Percentiles rank a stretch among this genome's conserved stretches.
These are phyloP conservation scores for Raffaelea albimanens DNA, from an alignment of 2,329 filamentous ascomycete species.

Conservation along the genomic window DNA sequence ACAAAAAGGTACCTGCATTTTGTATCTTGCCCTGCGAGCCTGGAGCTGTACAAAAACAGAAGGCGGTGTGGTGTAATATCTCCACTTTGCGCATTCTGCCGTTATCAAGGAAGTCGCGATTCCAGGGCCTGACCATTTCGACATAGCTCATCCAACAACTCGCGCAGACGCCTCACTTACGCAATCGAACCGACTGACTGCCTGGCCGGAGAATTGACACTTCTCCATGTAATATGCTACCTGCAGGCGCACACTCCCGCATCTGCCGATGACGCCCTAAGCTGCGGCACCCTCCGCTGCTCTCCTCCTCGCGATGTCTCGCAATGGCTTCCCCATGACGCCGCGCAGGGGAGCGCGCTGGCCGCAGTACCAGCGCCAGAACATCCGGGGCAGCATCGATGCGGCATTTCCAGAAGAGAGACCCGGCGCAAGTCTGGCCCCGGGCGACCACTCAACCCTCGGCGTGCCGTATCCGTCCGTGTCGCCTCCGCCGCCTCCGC, in stretches of 20 bases:
- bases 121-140: background rate
- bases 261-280: constrained; percentile 4
- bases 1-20: no score
- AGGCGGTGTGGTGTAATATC: background rate
- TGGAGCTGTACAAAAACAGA: background rate
- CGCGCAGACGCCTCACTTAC: background rate
- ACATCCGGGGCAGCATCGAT: background rate
- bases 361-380: constrained; percentile 17
- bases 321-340: constrained; percentile 31
- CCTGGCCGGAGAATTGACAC: no score
- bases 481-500: constrained; percentile 21
- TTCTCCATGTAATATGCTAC: background rate
- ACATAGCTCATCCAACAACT: background rate
- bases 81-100: background rate
- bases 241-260: background rate
- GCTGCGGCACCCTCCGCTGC: background rate
- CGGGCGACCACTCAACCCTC: no score
- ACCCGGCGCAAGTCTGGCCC: background rate
- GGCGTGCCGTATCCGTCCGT: constrained; percentile 8
- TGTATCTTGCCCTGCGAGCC: no score
- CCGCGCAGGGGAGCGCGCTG: constrained; percentile 38
- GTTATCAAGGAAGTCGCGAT: background rate
- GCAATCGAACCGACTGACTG: no score
- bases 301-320: constrained; percentile 28
- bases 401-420: no score